A percentile compares a stretch with the other conserved stretches of the same genome.
Conservation (phyloP, 2,329 filamentous ascomycete species). For the Drechslerella dactyloides region DNA sequence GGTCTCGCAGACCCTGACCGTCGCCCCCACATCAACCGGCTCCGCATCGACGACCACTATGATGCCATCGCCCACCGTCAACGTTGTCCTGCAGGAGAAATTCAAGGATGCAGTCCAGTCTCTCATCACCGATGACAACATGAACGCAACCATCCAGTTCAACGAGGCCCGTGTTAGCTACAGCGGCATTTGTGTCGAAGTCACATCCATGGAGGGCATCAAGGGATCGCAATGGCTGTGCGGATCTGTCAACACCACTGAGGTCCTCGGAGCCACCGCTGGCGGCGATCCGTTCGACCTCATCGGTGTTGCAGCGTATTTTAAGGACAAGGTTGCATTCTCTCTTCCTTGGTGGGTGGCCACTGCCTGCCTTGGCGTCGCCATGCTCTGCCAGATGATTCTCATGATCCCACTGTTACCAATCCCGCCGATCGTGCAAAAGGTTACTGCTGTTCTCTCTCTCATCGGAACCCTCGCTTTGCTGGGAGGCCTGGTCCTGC, state of each 20-base stretch:
- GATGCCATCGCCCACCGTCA: constrained; percentile 29
- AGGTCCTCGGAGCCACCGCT: constrained; percentile 50
- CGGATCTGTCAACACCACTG: constrained; percentile 43
- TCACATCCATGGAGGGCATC: constrained; percentile 50
- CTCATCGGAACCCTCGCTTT: constrained; percentile 50
- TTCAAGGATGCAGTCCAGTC: constrained; percentile 33
- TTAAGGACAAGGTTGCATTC: constrained; percentile 53
- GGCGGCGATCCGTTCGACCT: constrained; percentile 54
- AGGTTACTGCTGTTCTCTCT: constrained; percentile 42
- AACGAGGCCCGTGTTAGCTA: constrained; percentile 53
- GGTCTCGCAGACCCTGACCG: constrained; percentile 29
- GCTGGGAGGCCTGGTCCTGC: constrained; percentile 52
- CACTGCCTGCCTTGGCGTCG: constrained; percentile 48
- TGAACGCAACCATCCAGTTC: constrained; percentile 50
- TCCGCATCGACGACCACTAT: constrained; percentile 16
- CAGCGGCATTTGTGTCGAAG: constrained; percentile 54
- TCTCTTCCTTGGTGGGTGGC: constrained; percentile 53
- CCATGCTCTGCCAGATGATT: constrained; percentile 51
- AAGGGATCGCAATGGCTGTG: constrained; percentile 49
- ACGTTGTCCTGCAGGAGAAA: constrained; percentile 44
- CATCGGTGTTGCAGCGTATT: constrained; percentile 53
- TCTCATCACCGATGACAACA: constrained; percentile 41
- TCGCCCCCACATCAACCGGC: constrained; percentile 20
- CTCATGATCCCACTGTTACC: constrained; percentile 53
- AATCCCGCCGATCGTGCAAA: constrained; percentile 52